Evolutionary conservation across 352 stramenopile species (phyloP), one percentile per base, ranked within the genome.

Genomic region (Thalassiosira sp.): DNA sequence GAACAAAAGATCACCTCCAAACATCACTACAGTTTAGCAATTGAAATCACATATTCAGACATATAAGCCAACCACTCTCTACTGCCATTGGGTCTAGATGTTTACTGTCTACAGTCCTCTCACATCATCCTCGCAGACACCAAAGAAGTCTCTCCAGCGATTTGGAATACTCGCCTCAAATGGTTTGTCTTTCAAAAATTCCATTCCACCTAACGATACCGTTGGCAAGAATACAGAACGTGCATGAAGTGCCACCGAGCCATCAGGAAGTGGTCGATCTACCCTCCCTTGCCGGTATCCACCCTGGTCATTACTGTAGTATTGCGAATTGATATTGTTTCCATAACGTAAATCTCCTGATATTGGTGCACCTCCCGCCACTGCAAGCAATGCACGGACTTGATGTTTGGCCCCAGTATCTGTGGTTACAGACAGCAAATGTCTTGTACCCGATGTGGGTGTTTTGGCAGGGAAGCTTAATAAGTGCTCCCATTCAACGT

Each of bases 171-270:
- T 67, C 24, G 81, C 81, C 22, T 81, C 37, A 61, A 86, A 90
- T 53, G 62, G 75, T 27, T 75, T 57, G 28, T 78, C 58, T 35
- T 79, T 76, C 43, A 84, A 68, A 57, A 84, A 84, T 35, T 85
- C 73, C 62, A 80, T 82, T 18, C 74, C 71, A 7, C 76, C 81
- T 2, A 85, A 40, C 16, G 72, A 76, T 15, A 80, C 49, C 22
- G 64, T 78, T n/a, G 85, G 78, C 22, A 93, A 66, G 28, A 72
- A 72, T 3, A 93, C 52, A 37, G 67, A 72, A 60, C 66, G 48
- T 16, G 87, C 87, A 85, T 93, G 87, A 16, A 93, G 57, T 13
- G 87, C 87, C 2, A 93, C 85, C 8, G 87, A 93, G 46, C 71
- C 61, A 72, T 91, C 83, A 18, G 60, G 68, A 22, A 90, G 48